Evolutionary conservation across 1,139 yeast genomes (phyloP).

Genomic region (Suhomyces atakaporum): DNA sequence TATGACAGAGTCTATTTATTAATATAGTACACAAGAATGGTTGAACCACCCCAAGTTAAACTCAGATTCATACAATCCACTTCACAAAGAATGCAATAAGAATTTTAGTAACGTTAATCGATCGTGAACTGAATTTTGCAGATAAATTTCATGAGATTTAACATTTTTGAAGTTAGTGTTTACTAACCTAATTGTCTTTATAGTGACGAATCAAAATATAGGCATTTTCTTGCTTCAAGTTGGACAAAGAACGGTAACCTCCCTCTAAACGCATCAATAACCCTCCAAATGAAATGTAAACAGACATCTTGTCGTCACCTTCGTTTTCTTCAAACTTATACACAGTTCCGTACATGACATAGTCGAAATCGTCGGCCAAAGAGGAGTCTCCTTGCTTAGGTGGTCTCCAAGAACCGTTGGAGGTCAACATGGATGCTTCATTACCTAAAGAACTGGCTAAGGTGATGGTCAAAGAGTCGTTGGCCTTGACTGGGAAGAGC

Average conservation of each 20-base stretch:
- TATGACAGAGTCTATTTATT: too few species aligned
- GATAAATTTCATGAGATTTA: too few species aligned
- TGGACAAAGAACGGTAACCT: constrained; percentile 83
- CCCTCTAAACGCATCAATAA: constrained; percentile 93
- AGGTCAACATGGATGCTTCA: constrained; percentile 53
- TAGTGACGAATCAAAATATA: constrained; percentile 83
- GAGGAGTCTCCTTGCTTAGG: constrained; percentile 82
- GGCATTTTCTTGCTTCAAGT: constrained; percentile 91
- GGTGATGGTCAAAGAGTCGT: constrained; percentile 85
- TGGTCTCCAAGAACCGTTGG: constrained; percentile 87
- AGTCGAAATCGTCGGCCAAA: constrained; percentile 95
- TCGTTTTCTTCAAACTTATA: constrained; percentile 92
- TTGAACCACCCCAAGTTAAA: too few species aligned
- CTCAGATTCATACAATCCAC: too few species aligned
- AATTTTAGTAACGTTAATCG: too few species aligned
- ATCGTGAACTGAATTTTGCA: too few species aligned
- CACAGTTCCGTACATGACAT: constrained; percentile 97
- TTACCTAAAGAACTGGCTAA: constrained; percentile 78
- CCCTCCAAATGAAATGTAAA: constrained; percentile 95
- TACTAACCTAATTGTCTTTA: constrained; percentile 42
- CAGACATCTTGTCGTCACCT: constrained; percentile 74
- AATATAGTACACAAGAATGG: constrained; percentile 5
- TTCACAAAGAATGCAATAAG: too few species aligned
- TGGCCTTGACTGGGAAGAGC: constrained; percentile 78
- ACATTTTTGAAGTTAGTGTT: too few species aligned